phyloP scores from a whole-genome alignment of 805 yeast genomes.

The Lipomyces starkeyi region DNA sequence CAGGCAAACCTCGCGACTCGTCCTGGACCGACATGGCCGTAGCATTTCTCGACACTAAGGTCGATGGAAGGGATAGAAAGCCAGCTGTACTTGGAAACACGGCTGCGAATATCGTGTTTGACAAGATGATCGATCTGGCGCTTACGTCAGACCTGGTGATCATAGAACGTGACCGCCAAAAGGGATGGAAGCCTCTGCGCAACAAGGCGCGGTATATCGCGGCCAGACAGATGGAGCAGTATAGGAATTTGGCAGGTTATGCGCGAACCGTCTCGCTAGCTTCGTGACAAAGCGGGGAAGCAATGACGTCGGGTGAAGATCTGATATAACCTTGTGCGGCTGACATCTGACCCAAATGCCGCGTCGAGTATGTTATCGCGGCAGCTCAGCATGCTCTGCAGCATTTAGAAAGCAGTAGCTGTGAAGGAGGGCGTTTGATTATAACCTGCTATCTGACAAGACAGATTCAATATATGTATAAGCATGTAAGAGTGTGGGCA shows the following conservation, averaged over 20 bases:
- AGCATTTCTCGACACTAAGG: background rate
- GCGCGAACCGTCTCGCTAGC: slow-evolving; percentile 3
- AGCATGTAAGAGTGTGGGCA: no score
- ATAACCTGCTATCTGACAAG: no score
- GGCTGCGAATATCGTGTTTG: slow-evolving; percentile 1
- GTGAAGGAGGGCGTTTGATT: background rate
- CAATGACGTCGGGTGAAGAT: background rate
- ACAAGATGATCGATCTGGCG: background rate
- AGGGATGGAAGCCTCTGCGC: slow-evolving; percentile 11
- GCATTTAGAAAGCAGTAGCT: no score
- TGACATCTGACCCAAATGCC: background rate
- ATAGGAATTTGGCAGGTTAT: background rate
- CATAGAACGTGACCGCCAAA: background rate
- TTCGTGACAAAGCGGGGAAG: background rate
- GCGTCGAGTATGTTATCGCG: no score
- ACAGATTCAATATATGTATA: no score
- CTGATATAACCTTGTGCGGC: background rate
- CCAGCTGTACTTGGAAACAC: background rate
- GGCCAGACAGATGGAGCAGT: slow-evolving; percentile 9
- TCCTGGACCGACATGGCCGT: background rate
- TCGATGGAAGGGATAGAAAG: background rate
- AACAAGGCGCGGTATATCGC: slow-evolving; percentile 9
- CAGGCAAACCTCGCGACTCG: background rate
- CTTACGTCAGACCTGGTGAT: background rate
- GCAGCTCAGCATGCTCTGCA: no score